Base-by-base conservation (phyloP, 352 stramenopile genomes). In the Thalassiosira mediterranea region DNA sequence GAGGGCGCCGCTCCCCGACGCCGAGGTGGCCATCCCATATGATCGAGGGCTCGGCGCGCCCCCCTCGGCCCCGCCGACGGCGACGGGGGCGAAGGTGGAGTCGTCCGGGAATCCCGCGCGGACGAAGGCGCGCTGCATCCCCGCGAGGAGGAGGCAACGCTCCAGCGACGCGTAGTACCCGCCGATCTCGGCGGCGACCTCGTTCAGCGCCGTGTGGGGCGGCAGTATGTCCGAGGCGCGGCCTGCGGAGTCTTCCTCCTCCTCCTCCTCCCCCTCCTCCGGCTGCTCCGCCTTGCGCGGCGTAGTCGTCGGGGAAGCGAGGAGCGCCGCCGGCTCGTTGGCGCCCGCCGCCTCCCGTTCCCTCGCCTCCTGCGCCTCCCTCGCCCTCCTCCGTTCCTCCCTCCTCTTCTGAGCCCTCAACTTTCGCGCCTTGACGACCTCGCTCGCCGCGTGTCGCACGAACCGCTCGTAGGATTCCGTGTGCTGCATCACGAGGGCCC, bases 381-480 rank as follows among this genome's bases (percentile, higher is more conserved):
- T 76, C 28, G 56, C 40, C 31, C 62, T 47, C 25, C 64, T 40
- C 34, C 57, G 68, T 58, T 84, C 71, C 31, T 89, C 69, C 10
- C 75, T 31, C 58, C 81, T 73, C 61, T 88, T 70, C 52, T 83
- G 57, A 26, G 56, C 66, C 11, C 87, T 66, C 37, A 92, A 57
- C 13, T 76, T 68, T 58, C 88, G 51, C 11, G 86, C 86, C 52
- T 91, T 90, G 31, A 87, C 83, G n/a, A 94, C 82, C 72, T 94
- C 87, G 21, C 72, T 31, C 15, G 88, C 79, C 11, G 88, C 83
- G 76, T 94, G 88, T 21, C 82, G 75, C 26, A 95, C 72, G 61
- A 95, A 95, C 28, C 88, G 74, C 52, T 90, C 86, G 70, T 94
- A 95, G 8, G 86, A 92, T 84, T 95, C 88, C 1, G 87, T 91